Base-by-base conservation (phyloP, 2,329 filamentous ascomycete species). In the Diaporthe helianthi region DNA sequence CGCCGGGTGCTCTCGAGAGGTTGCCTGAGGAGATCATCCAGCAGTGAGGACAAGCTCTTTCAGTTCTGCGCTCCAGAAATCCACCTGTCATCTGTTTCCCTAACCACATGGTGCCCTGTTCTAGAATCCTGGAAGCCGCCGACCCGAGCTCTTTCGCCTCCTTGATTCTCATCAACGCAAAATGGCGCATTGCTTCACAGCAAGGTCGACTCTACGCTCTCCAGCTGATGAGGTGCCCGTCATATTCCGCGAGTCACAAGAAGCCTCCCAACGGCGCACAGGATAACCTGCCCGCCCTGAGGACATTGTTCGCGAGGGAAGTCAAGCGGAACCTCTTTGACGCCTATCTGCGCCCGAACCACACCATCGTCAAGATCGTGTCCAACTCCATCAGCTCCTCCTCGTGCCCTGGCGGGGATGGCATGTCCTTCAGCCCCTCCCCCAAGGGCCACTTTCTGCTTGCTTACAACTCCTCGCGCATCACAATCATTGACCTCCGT, bases 301-400 rank as follows among this genome's bases (percentile, higher is more conserved):
- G 92, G 68, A 84, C 83, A 24, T 82, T 87, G 31, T 94, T 96
- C 76, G 85, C 88, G 10, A 84, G 84, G 61, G 90, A 94, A 76
- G 87, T 91, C 73, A 92, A 93, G 79, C 87, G 92, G 69, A 93
- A 93, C 79, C 83, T 93, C 60, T 95, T 94, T 77, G 89, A 93
- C 73, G 88, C 90, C 44, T 94, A 93, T 77, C 78, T 93, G 64
- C 87, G 91, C 22, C 92, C 93, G 4, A 86, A 80, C 70, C 85
- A 87, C 75, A 94, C 91, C 7, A 83, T 92, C 53, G 87, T 97
- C 75, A 94, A 92, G 76, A 84, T 97, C 64, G 89, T 97, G 15
- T 96, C 93, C 46, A 93, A 91, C 61, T 94, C 92, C 7, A 93
- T 93, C 73, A 95, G 92, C 77, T 94, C 93, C 0, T 93, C 92